Evolutionary conservation across 2,329 filamentous ascomycete genomes (phyloP).

Genomic region (Neurospora sp.): DNA sequence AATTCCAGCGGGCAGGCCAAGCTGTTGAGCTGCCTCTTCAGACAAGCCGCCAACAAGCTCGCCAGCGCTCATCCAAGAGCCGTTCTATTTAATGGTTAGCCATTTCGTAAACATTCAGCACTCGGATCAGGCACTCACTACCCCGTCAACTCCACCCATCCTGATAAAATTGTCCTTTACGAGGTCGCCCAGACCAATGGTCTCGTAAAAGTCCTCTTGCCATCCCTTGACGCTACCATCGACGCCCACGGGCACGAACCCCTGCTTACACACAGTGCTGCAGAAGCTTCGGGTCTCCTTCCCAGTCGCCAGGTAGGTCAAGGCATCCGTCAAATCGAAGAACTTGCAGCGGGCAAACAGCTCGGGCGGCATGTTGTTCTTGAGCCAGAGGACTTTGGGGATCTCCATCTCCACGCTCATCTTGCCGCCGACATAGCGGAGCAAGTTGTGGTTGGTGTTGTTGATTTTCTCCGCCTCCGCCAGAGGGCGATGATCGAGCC

Average conservation of each 20-base stretch:
- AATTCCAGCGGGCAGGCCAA: conserved; percentile 79
- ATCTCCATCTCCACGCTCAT: conserved; percentile 99
- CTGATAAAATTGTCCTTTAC: conserved; percentile 80
- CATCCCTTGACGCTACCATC: conserved; percentile 96
- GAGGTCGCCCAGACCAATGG: conserved; percentile 80
- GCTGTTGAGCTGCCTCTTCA: conserved; percentile 70
- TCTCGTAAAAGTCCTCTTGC: conserved; percentile 87
- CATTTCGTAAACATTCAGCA: neutral
- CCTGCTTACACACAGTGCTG: conserved; percentile 95
- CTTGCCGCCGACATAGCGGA: conserved; percentile 91
- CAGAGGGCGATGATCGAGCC: conserved; percentile 90
- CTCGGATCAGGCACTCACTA: conserved; percentile 54
- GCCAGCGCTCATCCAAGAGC: conserved; percentile 81
- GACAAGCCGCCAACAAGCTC: conserved; percentile 81
- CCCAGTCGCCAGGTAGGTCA: conserved; percentile 90
- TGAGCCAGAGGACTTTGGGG: conserved; percentile 95
- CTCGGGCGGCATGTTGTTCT: conserved; percentile 93
- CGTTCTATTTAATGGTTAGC: conserved; percentile 54
- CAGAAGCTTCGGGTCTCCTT: conserved; percentile 90
- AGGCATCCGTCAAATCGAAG: conserved; percentile 85
- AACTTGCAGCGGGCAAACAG: conserved; percentile 92
- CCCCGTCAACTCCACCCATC: conserved; percentile 87
- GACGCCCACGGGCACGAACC: conserved; percentile 90
- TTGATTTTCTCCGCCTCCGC: conserved; percentile 92
- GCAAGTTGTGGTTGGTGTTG: conserved; percentile 78